Percentiles rank a stretch among this genome's conserved stretches.
These are phyloP conservation scores for Viola pubescens DNA, from an alignment of 441 rosid species.

Conservation along the genomic window DNA sequence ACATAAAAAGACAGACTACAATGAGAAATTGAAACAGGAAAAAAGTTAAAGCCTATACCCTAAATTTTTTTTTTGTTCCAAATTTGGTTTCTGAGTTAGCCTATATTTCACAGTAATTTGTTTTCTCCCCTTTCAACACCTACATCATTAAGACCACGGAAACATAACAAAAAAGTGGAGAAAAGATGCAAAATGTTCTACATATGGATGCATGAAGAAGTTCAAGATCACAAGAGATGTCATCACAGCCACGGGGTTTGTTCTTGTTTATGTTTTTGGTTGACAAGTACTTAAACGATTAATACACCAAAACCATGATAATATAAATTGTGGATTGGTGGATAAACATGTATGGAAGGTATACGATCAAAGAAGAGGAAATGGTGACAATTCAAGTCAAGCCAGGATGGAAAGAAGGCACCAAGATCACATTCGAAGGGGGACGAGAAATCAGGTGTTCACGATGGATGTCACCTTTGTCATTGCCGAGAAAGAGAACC, in stretches of 20 bases:
- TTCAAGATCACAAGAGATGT: constrained; percentile 71
- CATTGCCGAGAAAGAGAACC: constrained; percentile 49
- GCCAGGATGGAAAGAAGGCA: constrained; percentile 84
- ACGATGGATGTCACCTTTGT: constrained; percentile 60
- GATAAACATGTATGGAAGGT: constrained; percentile 22
- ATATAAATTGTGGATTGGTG: not conserved
- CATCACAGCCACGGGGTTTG: constrained; percentile 44
- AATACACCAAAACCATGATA: not conserved
- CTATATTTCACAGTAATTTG: too few species aligned
- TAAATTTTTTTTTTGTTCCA: too few species aligned
- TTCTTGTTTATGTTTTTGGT: too few species aligned
- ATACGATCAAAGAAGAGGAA: constrained; percentile 50
- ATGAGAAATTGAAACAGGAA: not conserved
- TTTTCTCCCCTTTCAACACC: too few species aligned
- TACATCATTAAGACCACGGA: too few species aligned
- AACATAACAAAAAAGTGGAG: too few species aligned
- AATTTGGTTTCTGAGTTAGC: too few species aligned
- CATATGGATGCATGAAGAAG: constrained; percentile 55
- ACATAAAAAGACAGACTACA: not conserved
- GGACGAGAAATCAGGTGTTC: constrained; percentile 49
- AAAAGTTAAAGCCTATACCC: not conserved
- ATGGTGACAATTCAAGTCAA: constrained; percentile 52
- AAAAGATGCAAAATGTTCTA: too few species aligned
- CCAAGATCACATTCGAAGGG: constrained; percentile 74
- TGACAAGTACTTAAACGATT: too few species aligned